Conservation (phyloP, 441 rosid genomes). For the Populus tomentosa region DNA sequence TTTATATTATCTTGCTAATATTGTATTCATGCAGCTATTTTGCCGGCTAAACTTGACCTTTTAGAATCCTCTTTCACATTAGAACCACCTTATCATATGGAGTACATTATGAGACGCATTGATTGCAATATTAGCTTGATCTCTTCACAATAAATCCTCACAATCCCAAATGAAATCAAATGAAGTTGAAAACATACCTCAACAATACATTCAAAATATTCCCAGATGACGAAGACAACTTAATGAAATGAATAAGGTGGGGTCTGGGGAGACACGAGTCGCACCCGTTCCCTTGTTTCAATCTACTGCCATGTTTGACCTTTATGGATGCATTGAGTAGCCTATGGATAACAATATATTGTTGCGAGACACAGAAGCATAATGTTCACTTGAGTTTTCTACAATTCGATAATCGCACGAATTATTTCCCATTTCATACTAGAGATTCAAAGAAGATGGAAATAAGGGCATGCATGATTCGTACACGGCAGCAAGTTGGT, state of each 20-base stretch:
- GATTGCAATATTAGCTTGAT: too few species aligned
- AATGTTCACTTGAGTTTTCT: neutral
- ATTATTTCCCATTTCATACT: neutral
- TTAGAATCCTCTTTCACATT: too few species aligned
- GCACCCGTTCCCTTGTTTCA: neutral
- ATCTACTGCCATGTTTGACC: conserved; percentile 13
- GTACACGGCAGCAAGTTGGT: too few species aligned
- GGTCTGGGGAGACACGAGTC: neutral
- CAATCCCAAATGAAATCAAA: neutral
- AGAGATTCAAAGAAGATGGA: neutral
- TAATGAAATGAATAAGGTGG: neutral
- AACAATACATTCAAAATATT: conserved; percentile 1
- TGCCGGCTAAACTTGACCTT: too few species aligned
- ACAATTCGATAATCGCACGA: neutral
- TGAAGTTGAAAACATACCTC: neutral
- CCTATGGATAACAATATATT: neutral
- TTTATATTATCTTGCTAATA: too few species aligned
- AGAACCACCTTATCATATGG: too few species aligned
- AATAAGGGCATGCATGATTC: neutral
- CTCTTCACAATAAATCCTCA: too few species aligned
- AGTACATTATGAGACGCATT: too few species aligned
- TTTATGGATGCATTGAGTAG: neutral
- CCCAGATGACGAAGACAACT: conserved; percentile 2
- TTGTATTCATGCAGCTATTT: too few species aligned
- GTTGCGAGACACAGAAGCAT: neutral